Evolutionary conservation across 345 rosid species (phyloP).

Genomic region (Camelina hispida): DNA sequence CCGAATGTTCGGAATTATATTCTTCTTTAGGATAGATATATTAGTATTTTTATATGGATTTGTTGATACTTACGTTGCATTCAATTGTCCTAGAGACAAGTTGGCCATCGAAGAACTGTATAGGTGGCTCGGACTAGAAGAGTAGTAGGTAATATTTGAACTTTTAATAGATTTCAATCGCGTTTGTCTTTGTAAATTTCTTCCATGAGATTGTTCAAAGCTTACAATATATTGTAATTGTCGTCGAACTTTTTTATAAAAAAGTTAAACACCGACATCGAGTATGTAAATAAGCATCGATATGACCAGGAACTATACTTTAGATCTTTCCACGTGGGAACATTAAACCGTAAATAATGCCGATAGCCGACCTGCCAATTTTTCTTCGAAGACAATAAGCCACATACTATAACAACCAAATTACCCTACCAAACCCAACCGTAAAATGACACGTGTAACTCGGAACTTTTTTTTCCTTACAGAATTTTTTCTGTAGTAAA

Average conservation of each 20-base stretch:
- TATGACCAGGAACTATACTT: constrained; percentile 9
- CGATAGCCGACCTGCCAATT: constrained; percentile 36
- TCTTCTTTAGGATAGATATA: background rate
- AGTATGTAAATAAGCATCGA: background rate
- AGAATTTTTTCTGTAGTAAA: background rate
- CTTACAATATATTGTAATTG: background rate
- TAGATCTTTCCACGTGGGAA: constrained; percentile 28
- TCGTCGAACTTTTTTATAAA: background rate
- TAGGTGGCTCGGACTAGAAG: constrained; percentile 12
- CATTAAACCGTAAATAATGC: constrained; percentile 30
- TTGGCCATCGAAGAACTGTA: constrained; percentile 13
- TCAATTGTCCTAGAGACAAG: constrained; percentile 19
- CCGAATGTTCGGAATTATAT: constrained; percentile 17
- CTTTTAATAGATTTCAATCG: background rate
- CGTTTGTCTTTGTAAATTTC: constrained; percentile 7
- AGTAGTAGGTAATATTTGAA: background rate
- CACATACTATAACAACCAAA: background rate
- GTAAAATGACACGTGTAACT: constrained; percentile 20
- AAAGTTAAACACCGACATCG: constrained; percentile 29
- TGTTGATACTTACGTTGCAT: background rate
- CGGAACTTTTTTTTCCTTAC: background rate
- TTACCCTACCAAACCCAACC: constrained; percentile 13
- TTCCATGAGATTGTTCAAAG: constrained; percentile 5
- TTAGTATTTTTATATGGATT: background rate
- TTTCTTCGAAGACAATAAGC: constrained; percentile 22